Evolutionary conservation across 495 filamentous ascomycete genomes (phyloP), one percentile per base, ranked within the genome.

Genomic region (Apodospora peruviana): DNA sequence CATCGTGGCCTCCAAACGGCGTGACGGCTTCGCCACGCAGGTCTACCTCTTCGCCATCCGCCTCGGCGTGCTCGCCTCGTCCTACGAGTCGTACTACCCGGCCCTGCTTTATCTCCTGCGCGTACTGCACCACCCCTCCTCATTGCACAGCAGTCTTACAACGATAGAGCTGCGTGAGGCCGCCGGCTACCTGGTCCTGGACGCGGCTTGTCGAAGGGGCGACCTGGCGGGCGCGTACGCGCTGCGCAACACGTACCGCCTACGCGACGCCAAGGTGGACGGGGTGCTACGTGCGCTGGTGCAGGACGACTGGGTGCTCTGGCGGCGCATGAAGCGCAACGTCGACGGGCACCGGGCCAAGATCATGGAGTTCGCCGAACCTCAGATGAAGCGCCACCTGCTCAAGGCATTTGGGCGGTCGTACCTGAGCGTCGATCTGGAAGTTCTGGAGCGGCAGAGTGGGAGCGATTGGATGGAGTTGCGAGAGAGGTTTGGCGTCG

Each of bases 31-130:
- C 63, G 78, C 84, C 14, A 73, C 81, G 29, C 81, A 84, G 45
- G 85, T 82, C 22, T 82, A 87, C 58, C 72, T 85, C 43, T 94
- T 96, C 76, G 85, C 85, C 61, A 86, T 91, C 55, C 85, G 89
- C 41, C 71, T 89, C 16, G 81, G 87, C 4, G 88, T 98, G 38
- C 78, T 91, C 18, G 77, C 84, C 47, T 81, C 81, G 45, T 83
- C 91, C 51, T 81, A 79, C 52, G 90, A 95, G 44, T 90, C 90
- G 7, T 98, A 98, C 69, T 83, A 88, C 55, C 90, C 93, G 1
- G 87, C 93, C 20, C 73, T 97, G 23, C 77, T 86, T 17, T 79
- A 93, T 58, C 79, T 95, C 1, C 75, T 98, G 5, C 76, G 79
- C 32, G 68, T 69, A 2, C 80, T 96, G 45, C 88, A 94, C 62